phyloP scores from a whole-genome alignment of 2,329 filamentous ascomycete genomes.

The Fusarium sp. region DNA sequence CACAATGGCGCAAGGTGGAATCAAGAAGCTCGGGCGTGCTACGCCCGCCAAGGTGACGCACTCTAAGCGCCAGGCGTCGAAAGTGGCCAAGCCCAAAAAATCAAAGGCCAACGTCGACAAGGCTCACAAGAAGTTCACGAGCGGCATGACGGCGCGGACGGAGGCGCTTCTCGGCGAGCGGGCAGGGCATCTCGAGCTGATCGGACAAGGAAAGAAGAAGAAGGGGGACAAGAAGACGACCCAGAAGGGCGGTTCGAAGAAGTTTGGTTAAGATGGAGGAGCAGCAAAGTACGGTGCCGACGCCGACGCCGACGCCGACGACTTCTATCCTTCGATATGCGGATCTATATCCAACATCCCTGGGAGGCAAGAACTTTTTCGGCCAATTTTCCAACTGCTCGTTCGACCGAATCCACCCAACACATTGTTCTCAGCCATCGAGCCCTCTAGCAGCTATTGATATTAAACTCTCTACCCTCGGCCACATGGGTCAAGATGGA shows the following conservation, averaged over 20 bases:
- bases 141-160: conserved; percentile 69
- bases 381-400: background rate
- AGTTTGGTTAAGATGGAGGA: conserved; percentile 65
- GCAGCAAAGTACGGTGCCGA: background rate
- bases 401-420: background rate
- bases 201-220: conserved; percentile 72
- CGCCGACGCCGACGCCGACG: conserved; percentile 8
- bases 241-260: conserved; percentile 66
- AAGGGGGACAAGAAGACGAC: conserved; percentile 60
- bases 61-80: conserved; percentile 61
- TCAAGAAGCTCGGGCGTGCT: conserved; percentile 64
- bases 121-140: conserved; percentile 69
- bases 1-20: conserved; percentile 69
- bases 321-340: conserved; percentile 12
- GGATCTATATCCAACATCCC: background rate
- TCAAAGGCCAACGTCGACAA: conserved; percentile 65
- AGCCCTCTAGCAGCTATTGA: conserved; percentile 26
- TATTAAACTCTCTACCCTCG: conserved; percentile 50
- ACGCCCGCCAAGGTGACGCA: conserved; percentile 59
- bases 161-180: conserved; percentile 73
- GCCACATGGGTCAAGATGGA: conserved; percentile 72
- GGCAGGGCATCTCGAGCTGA: conserved; percentile 72
- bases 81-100: conserved; percentile 66
- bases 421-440: no score
- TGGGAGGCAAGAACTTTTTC: background rate